Percentiles rank a stretch among this genome's conserved stretches.
Conservation (phyloP, 2,329 filamentous ascomycete species). For the Spiromastix sp. region DNA sequence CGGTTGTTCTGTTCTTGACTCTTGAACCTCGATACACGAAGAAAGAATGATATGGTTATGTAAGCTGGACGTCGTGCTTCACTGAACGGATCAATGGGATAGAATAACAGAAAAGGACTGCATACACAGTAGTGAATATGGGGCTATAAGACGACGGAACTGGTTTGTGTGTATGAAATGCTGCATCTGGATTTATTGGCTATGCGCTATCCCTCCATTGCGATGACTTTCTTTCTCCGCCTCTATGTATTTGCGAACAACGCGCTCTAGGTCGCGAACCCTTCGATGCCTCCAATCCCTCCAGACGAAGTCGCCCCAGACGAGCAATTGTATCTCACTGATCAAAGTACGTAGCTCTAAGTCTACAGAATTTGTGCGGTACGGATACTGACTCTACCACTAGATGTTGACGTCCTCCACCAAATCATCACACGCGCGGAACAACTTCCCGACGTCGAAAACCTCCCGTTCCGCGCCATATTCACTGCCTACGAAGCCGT, state of each 20-base stretch:
- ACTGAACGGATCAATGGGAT: no score
- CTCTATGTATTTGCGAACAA: slow-evolving; percentile 34
- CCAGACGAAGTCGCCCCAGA: slow-evolving; percentile 29
- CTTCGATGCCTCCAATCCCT: slow-evolving; percentile 41
- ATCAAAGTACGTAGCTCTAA: slow-evolving; percentile 41
- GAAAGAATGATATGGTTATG: no score
- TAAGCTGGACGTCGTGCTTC: no score
- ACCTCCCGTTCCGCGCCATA: slow-evolving; percentile 63
- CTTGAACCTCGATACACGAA: not conserved
- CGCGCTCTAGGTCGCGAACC: slow-evolving; percentile 36
- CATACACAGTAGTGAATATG: no score
- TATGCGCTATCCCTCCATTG: no score
- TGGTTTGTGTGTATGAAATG: no score
- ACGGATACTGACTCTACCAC: slow-evolving; percentile 1
- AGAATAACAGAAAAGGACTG: no score
- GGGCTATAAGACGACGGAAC: no score
- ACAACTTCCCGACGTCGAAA: slow-evolving; percentile 51
- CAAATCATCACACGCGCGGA: slow-evolving; percentile 65
- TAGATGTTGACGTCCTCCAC: slow-evolving; percentile 71
- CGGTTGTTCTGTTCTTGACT: not conserved
- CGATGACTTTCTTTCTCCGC: slow-evolving; percentile 28
- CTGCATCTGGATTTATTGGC: no score
- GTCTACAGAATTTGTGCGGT: slow-evolving; percentile 2
- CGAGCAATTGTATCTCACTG: slow-evolving; percentile 42
- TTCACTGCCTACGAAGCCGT: slow-evolving; percentile 72